Evolutionary conservation across 2,329 filamentous ascomycete genomes (phyloP).

Genomic region (Metarhizium sp.): DNA sequence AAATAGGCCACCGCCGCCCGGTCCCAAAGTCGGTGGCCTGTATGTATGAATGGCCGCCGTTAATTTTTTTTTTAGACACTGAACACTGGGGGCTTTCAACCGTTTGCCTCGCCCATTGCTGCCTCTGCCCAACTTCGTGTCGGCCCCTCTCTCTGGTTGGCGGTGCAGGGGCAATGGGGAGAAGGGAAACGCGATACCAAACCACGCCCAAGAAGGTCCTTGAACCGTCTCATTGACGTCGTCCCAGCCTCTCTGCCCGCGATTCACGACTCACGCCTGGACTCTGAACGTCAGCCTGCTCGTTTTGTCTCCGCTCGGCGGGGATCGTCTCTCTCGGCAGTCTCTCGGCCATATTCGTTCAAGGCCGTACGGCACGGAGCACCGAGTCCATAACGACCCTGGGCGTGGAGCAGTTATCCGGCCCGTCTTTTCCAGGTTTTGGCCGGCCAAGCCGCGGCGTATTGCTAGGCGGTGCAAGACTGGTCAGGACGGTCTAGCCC

Average conservation of each 20-base stretch:
- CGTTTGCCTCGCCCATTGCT: no score
- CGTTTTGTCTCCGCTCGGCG: background rate
- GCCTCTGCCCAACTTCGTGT: no score
- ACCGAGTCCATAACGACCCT: background rate
- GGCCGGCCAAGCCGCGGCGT: background rate
- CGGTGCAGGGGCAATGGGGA: no score
- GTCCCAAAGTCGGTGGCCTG: no score
- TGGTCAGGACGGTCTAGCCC: no score
- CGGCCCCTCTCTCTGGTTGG: no score
- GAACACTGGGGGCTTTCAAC: no score
- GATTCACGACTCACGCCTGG: background rate
- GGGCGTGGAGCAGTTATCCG: background rate
- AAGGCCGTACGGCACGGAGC: background rate
- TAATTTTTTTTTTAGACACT: no score
- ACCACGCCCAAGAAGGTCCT: background rate
- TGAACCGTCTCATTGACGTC: background rate
- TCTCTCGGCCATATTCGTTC: constrained; percentile 7
- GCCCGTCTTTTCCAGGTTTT: background rate
- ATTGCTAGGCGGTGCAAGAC: background rate
- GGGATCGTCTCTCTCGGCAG: constrained; percentile 6
- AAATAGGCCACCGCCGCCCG: background rate
- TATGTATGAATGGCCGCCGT: no score
- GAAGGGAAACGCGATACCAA: no score
- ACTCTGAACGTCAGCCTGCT: background rate
- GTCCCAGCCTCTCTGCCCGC: background rate